Conservation (phyloP, 2,329 filamentous ascomycete species). For the Colletotrichum karsti region DNA sequence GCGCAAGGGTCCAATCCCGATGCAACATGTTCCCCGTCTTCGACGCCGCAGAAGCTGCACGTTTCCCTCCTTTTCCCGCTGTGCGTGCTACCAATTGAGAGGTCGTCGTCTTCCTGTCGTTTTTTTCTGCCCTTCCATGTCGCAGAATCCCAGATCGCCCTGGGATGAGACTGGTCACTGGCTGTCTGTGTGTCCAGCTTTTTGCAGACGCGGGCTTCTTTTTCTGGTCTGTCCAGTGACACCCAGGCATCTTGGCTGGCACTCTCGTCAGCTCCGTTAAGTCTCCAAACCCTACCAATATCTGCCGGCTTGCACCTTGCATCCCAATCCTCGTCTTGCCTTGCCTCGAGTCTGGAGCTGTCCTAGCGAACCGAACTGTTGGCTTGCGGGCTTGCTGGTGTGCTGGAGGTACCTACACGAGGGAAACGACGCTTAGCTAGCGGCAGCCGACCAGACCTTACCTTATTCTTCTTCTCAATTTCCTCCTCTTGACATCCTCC, state of each 20-base stretch:
- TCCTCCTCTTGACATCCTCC: background rate
- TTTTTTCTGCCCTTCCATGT: background rate
- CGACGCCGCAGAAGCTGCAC: constrained; percentile 7
- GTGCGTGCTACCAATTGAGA: background rate
- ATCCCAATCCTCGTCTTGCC: background rate
- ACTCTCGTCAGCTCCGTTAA: background rate
- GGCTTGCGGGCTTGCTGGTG: background rate
- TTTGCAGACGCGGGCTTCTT: background rate
- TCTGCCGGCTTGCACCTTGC: background rate
- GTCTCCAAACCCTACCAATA: background rate
- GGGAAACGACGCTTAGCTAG: background rate
- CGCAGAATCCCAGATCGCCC: constrained; percentile 5
- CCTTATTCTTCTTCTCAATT: background rate
- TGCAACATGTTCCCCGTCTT: background rate
- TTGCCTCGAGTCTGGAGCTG: background rate
- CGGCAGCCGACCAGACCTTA: background rate
- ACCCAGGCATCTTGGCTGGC: background rate
- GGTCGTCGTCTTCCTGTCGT: background rate
- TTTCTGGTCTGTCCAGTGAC: constrained; percentile 12
- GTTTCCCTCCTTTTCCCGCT: constrained; percentile 10
- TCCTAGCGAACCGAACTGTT: background rate
- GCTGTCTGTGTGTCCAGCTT: constrained; percentile 14
- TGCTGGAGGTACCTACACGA: background rate
- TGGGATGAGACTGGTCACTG: constrained; percentile 15
- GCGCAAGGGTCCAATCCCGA: constrained; percentile 16